phyloP scores from a whole-genome alignment of 148 eudicot species.

The Dianthus caryophyllus region DNA sequence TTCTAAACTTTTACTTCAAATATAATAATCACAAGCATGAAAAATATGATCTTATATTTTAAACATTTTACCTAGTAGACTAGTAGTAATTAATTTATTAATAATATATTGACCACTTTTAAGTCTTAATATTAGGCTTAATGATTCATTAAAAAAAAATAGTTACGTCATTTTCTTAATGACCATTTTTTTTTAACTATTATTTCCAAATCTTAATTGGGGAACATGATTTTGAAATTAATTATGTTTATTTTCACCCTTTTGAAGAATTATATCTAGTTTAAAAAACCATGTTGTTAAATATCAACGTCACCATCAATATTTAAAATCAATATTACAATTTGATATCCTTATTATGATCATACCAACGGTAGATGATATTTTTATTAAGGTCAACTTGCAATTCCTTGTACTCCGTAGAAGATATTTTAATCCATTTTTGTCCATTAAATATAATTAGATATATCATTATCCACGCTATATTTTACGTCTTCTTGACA shows the following conservation, averaged over 20 bases:
- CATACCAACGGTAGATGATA: slow-evolving; percentile 13
- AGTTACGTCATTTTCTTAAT: background rate
- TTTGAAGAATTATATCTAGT: background rate
- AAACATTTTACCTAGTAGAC: background rate
- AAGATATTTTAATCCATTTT: background rate
- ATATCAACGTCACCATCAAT: slow-evolving; percentile 29
- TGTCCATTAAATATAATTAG: too few species aligned
- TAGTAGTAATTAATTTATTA: background rate
- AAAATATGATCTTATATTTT: background rate
- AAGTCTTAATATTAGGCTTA: background rate
- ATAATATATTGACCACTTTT: background rate
- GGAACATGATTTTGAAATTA: background rate
- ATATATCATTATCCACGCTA: too few species aligned
- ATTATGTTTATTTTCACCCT: background rate
- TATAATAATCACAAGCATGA: too few species aligned
- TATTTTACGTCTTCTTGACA: too few species aligned
- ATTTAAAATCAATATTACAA: background rate
- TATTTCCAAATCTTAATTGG: background rate
- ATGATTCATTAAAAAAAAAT: background rate
- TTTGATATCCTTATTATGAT: background rate
- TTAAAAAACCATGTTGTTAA: background rate
- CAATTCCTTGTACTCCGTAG: too few species aligned
- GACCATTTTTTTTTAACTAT: background rate
- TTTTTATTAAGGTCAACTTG: slow-evolving; percentile 3
- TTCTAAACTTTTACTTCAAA: too few species aligned